Percentiles rank a stretch among this genome's conserved stretches.
These are phyloP conservation scores for Solanum virginianum DNA, from an alignment of 257 asterid species.

Conservation along the genomic window DNA sequence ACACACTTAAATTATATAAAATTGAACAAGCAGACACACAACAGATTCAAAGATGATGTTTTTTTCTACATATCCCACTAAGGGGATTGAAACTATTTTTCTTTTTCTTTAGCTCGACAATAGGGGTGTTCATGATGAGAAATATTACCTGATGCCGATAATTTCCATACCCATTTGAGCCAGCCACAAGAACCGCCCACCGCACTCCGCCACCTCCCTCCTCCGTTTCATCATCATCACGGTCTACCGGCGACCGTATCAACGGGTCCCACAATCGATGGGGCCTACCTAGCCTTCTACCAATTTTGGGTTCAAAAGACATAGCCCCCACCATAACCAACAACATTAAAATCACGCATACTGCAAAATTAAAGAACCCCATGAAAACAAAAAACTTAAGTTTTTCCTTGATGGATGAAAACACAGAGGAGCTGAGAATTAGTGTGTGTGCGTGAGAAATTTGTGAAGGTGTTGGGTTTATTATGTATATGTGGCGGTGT, in stretches of 20 bases:
- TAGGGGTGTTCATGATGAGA: neutral
- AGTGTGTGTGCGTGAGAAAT: neutral
- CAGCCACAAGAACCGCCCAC: slow-evolving; percentile 97
- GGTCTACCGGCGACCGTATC: slow-evolving; percentile 50
- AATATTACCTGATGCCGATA: slow-evolving; percentile 77
- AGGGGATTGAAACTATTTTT: too few species aligned
- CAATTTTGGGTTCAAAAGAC: slow-evolving; percentile 5
- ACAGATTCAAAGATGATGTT: too few species aligned
- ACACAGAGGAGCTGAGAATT: neutral
- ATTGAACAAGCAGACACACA: too few species aligned
- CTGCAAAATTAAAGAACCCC: slow-evolving; percentile 15
- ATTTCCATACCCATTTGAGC: slow-evolving; percentile 71
- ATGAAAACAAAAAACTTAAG: neutral
- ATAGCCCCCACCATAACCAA: slow-evolving; percentile 15
- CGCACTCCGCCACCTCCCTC: slow-evolving; percentile 16
- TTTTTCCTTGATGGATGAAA: neutral
- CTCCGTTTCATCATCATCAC: slow-evolving; percentile 13
- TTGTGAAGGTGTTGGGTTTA: neutral
- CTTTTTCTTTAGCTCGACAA: neutral
- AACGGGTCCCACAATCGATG: slow-evolving; percentile 48
- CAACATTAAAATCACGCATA: slow-evolving; percentile 8
- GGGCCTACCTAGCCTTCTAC: slow-evolving; percentile 7
- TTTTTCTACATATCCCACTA: too few species aligned
- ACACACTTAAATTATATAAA: too few species aligned
- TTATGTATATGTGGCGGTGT: slow-evolving; percentile 3